phyloP scores from a whole-genome alignment of 2,329 filamentous ascomycete genomes.

The Scolecobasidium constrictum region DNA sequence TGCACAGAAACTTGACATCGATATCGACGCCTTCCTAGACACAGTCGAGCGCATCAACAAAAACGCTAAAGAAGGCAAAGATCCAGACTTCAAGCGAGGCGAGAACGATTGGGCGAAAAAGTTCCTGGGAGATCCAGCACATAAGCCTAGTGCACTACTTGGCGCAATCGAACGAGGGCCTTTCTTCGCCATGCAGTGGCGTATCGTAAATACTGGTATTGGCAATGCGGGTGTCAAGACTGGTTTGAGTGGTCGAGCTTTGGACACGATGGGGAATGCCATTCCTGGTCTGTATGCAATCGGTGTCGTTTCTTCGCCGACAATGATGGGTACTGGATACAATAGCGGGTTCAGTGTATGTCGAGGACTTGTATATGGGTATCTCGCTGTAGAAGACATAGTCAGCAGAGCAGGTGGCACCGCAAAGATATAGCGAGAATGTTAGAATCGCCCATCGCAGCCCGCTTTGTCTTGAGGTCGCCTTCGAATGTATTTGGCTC shows the following conservation, averaged over 20 bases:
- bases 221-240: not conserved
- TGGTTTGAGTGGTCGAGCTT: not conserved
- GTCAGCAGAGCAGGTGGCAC: not conserved
- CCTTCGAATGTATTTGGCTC: too few relatives aligned
- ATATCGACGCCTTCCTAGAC: not conserved
- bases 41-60: not conserved
- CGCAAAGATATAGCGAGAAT: not conserved
- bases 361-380: not conserved
- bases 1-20: not conserved
- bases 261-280: not conserved
- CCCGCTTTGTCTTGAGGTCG: too few relatives aligned
- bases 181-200: slow-evolving; percentile 1
- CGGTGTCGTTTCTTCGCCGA: not conserved
- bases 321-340: not conserved
- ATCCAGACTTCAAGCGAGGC: slow-evolving; percentile 1
- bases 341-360: not conserved
- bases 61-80: not conserved
- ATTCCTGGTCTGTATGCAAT: not conserved
- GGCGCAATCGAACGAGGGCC: not conserved
- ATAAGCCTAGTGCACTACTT: not conserved
- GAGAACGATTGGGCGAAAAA: slow-evolving; percentile 1
- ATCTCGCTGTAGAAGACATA: not conserved
- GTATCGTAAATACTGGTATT: slow-evolving; percentile 3
- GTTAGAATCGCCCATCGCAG: too few relatives aligned
- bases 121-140: not conserved